A percentile compares a stretch with the other conserved stretches of the same genome.
Evolutionary conservation across 2,329 filamentous ascomycete genomes (phyloP).

Genomic region (Byssothecium circinans): DNA sequence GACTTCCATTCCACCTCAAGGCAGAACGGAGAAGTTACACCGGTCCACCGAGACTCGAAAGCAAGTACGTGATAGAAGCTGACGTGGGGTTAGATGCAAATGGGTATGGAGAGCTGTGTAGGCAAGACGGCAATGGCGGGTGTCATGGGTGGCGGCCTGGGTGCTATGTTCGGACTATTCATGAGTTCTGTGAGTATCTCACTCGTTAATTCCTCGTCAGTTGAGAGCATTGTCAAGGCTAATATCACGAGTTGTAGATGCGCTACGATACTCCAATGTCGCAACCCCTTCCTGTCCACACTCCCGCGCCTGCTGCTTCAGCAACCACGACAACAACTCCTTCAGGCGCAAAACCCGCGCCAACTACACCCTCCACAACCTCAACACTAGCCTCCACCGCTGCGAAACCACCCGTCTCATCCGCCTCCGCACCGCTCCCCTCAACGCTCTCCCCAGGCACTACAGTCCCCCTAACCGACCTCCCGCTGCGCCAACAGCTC

Average conservation of each 20-base stretch:
- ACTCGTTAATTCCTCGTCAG: too few species aligned
- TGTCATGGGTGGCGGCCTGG: constrained; percentile 90
- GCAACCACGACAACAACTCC: constrained; percentile 39
- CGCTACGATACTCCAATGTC: constrained; percentile 92
- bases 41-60: too few species aligned
- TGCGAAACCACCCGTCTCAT: constrained; percentile 74
- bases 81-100: constrained; percentile 70
- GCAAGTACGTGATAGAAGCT: too few species aligned
- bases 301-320: constrained; percentile 44
- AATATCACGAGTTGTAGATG: too few species aligned
- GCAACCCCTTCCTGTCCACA: constrained; percentile 33
- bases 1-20: not conserved
- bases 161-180: constrained; percentile 92
- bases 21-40: not conserved
- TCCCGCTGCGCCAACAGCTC: constrained; percentile 84
- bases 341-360: constrained; percentile 19
- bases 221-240: too few species aligned
- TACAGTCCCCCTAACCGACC: constrained; percentile 54
- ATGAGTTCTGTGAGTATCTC: constrained; percentile 80
- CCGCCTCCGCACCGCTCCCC: constrained; percentile 37
- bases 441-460: constrained; percentile 55
- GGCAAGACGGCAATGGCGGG: constrained; percentile 88
- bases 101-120: constrained; percentile 87
- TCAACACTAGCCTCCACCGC: constrained; percentile 43
- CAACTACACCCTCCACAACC: constrained; percentile 40